Evolutionary conservation across 139 green algal genomes (phyloP).

Genomic region (Chlorella sp.): DNA sequence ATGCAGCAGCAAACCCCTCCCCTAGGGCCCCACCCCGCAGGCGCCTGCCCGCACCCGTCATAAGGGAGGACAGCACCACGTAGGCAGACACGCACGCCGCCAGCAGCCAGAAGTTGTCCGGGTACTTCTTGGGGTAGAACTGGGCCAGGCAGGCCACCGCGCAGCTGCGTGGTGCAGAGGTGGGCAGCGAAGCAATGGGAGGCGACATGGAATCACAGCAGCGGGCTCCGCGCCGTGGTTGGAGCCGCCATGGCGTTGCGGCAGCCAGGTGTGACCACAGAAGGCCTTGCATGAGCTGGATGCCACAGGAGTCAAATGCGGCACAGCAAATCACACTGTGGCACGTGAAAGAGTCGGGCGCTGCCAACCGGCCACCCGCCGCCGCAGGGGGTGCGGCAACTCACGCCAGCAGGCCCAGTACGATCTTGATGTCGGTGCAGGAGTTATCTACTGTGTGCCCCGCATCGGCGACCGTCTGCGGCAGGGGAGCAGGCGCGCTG

Average conservation of each 20-base stretch:
- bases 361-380: too few species aligned
- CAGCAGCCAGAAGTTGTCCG: slow-evolving; percentile 65
- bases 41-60: slow-evolving; percentile 62
- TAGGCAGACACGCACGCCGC: slow-evolving; percentile 74
- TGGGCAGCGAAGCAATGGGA: neutral
- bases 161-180: slow-evolving; percentile 63
- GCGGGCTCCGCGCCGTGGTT: too few species aligned
- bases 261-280: too few species aligned
- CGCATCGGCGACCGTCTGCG: slow-evolving; percentile 60
- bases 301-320: too few species aligned
- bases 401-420: slow-evolving; percentile 74
- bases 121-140: slow-evolving; percentile 81
- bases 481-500: neutral
- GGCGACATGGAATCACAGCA: too few species aligned
- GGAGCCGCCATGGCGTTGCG: too few species aligned
- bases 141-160: slow-evolving; percentile 71
- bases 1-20: neutral
- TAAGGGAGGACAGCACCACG: slow-evolving; percentile 54
- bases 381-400: slow-evolving; percentile 14
- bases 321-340: too few species aligned
- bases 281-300: too few species aligned
- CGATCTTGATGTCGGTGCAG: slow-evolving; percentile 79
- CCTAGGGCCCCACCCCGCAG: too few species aligned
- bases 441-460: slow-evolving; percentile 72
- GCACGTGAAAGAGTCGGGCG: too few species aligned